Conservation (phyloP, 768 basidiomycete species). For the Boletus eberwhitei region DNA sequence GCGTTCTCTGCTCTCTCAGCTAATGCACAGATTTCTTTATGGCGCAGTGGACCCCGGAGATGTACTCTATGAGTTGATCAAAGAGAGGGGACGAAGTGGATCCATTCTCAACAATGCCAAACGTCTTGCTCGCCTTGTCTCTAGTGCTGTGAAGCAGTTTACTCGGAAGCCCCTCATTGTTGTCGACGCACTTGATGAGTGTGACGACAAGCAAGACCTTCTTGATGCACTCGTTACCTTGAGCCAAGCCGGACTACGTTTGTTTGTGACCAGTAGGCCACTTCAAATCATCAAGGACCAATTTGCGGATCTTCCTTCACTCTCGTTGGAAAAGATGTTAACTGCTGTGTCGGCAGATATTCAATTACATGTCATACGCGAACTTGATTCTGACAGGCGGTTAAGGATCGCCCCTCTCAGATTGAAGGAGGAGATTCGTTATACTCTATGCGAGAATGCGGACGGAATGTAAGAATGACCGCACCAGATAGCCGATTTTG, state of each 20-base stretch:
- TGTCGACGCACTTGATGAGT: neutral
- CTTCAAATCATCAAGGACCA: neutral
- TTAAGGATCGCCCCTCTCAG: neutral
- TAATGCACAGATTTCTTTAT: neutral
- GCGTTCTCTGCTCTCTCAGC: neutral
- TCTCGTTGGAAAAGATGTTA: neutral
- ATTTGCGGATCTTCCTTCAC: neutral
- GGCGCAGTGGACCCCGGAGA: neutral
- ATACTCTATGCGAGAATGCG: neutral
- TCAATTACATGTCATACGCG: neutral
- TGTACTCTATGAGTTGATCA: neutral
- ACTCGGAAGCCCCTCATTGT: neutral
- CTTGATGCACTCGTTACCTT: neutral
- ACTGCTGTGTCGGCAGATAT: neutral
- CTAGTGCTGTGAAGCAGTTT: neutral
- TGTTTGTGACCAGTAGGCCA: neutral
- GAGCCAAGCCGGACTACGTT: neutral
- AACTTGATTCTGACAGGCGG: neutral
- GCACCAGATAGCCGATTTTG: neutral
- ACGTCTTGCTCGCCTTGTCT: neutral
- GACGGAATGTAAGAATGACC: neutral
- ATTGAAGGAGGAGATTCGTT: neutral
- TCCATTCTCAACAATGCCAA: neutral
- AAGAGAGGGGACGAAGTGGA: neutral
- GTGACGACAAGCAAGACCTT: neutral